phyloP scores from a whole-genome alignment of 371 early-diverging fungal species.

The Coemansia sp. region DNA sequence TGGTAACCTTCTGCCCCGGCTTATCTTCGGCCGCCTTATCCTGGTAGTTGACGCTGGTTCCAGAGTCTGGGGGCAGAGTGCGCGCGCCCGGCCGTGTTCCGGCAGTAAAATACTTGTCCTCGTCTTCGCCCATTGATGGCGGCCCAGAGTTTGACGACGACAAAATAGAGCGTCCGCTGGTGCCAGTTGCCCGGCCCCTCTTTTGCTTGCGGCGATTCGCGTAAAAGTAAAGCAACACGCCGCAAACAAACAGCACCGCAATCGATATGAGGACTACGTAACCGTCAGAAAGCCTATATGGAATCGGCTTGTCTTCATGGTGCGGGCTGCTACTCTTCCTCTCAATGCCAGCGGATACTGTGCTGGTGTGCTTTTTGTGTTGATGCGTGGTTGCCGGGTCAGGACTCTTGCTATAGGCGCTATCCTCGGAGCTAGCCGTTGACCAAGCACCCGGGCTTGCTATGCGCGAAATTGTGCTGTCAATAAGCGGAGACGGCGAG shows the following conservation, averaged over 20 bases:
- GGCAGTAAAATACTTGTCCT: constrained; percentile 5
- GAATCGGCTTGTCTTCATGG: background rate
- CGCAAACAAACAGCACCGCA: constrained; percentile 18
- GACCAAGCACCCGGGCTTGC: background rate
- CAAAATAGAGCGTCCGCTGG: constrained; percentile 9
- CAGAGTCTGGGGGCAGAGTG: constrained; percentile 30
- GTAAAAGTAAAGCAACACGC: constrained; percentile 30
- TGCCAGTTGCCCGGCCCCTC: background rate
- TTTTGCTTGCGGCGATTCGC: constrained; percentile 18
- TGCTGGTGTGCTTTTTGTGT: background rate
- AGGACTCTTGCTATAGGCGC: background rate
- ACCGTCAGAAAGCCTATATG: constrained; percentile 26
- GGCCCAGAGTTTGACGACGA: constrained; percentile 10
- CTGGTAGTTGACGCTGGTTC: constrained; percentile 20
- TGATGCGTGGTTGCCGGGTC: background rate
- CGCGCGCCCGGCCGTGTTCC: background rate
- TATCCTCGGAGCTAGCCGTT: background rate
- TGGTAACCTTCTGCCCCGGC: background rate
- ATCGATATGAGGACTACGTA: constrained; percentile 35
- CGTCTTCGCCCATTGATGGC: constrained; percentile 3
- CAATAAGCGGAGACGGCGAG: background rate
- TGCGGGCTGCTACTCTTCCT: background rate
- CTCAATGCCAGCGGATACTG: background rate
- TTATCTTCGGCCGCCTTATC: background rate
- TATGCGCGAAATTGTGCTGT: background rate